These are phyloP conservation scores for Dianthus caryophyllus DNA, from an alignment of 148 eudicot species.

Conservation along the genomic window DNA sequence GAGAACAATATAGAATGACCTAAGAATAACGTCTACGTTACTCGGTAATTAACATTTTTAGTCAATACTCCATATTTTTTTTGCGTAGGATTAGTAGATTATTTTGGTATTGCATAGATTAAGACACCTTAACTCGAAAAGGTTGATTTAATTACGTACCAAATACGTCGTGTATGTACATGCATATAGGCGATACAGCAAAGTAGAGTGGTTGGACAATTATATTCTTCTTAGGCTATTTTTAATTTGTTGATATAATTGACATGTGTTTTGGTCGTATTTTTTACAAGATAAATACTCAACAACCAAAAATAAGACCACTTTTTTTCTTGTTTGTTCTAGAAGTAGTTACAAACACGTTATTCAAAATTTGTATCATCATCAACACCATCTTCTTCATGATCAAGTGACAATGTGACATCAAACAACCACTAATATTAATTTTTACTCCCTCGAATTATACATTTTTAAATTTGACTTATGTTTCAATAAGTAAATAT, in stretches of 20 bases:
- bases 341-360: not conserved
- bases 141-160: not conserved
- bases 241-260: not conserved
- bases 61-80: not conserved
- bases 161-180: conserved; percentile 2
- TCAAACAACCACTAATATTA: too few relatives aligned
- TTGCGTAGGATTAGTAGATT: not conserved
- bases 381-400: not conserved
- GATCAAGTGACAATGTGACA: too few relatives aligned
- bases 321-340: not conserved
- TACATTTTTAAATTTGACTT: too few relatives aligned
- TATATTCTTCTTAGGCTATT: conserved; percentile 4
- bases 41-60: too few relatives aligned
- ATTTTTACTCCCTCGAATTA: too few relatives aligned
- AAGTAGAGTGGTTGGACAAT: conserved; percentile 18
- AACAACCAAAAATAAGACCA: conserved; percentile 7
- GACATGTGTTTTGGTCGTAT: conserved; percentile 10
- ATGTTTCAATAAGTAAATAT: too few relatives aligned
- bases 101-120: not conserved
- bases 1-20: too few relatives aligned
- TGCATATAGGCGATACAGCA: not conserved
- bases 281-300: not conserved
- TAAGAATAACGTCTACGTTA: too few relatives aligned
- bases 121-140: not conserved
- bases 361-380: not conserved